These are phyloP conservation scores for Phytophthora kernoviae DNA, from an alignment of 352 stramenopile species.

Conservation along the genomic window DNA sequence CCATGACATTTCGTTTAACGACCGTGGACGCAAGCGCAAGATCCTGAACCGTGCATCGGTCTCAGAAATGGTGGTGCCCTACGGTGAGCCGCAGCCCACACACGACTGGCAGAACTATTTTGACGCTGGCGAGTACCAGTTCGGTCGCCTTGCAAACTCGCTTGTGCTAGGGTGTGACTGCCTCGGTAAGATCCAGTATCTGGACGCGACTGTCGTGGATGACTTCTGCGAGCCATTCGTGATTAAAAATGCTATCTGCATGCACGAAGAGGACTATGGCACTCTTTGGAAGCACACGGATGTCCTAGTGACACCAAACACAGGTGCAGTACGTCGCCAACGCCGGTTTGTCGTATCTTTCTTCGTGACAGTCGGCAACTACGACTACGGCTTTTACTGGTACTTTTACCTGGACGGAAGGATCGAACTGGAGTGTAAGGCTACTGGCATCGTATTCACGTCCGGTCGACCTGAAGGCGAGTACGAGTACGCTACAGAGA, in stretches of 20 bases:
- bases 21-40: constrained; percentile 43
- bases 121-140: constrained; percentile 83
- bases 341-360: constrained; percentile 84
- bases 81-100: constrained; percentile 72
- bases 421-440: constrained; percentile 84
- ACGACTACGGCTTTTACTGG: constrained; percentile 76
- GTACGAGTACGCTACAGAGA: constrained; percentile 49
- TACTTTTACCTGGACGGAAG: constrained; percentile 42
- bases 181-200: constrained; percentile 36
- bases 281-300: constrained; percentile 79
- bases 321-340: constrained; percentile 54
- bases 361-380: constrained; percentile 88
- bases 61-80: constrained; percentile 89
- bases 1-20: constrained; percentile 46
- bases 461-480: constrained; percentile 68
- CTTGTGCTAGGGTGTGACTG: constrained; percentile 81
- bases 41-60: constrained; percentile 74
- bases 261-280: constrained; percentile 38
- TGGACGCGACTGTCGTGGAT: constrained; percentile 33
- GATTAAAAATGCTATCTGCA: constrained; percentile 39
- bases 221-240: constrained; percentile 37
- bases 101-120: constrained; percentile 88
- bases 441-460: constrained; percentile 82
- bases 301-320: constrained; percentile 29
- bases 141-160: constrained; percentile 78